Conservation (phyloP, 2,329 filamentous ascomycete species). For the Dactylellina haptotyla region DNA sequence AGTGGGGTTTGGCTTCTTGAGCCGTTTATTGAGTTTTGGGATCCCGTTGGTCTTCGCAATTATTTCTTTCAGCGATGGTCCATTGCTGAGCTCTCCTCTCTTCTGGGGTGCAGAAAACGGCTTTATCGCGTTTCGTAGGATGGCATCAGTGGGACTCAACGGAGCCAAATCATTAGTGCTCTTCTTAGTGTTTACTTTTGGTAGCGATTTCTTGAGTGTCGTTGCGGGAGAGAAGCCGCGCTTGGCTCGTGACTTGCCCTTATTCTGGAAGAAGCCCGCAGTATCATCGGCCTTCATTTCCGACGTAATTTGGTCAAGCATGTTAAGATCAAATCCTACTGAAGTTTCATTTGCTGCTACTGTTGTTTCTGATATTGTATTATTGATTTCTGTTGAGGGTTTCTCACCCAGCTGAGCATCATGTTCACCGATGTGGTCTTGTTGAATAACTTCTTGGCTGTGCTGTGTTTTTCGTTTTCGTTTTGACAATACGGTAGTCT, state of each 20-base stretch:
- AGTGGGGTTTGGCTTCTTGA: slow-evolving; percentile 1
- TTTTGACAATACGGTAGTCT: not conserved
- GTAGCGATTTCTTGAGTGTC: slow-evolving; percentile 41
- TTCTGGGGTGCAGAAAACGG: not conserved
- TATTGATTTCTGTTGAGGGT: not conserved
- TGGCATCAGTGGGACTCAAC: slow-evolving; percentile 39
- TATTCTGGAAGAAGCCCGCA: slow-evolving; percentile 23
- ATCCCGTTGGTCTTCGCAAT: slow-evolving; percentile 18
- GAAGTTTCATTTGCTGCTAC: not conserved
- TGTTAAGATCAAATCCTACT: slow-evolving; percentile 20
- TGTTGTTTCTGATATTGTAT: not conserved
- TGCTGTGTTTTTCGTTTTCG: not conserved
- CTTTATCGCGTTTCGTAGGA: slow-evolving; percentile 36
- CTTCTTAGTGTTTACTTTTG: slow-evolving; percentile 21
- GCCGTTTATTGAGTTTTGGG: not conserved
- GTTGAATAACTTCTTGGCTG: not conserved
- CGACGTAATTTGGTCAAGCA: slow-evolving; percentile 26
- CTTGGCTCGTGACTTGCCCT: not conserved
- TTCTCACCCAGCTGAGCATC: too few relatives aligned
- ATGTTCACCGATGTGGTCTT: not conserved
- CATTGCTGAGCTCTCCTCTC: slow-evolving; percentile 27
- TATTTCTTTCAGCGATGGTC: slow-evolving; percentile 37
- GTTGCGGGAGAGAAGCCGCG: slow-evolving; percentile 39
- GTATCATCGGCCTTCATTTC: slow-evolving; percentile 24
- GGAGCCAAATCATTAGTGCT: not conserved